These are phyloP conservation scores for Yamadazyma sp. DNA, from an alignment of 805 yeast species.

Conservation along the genomic window DNA sequence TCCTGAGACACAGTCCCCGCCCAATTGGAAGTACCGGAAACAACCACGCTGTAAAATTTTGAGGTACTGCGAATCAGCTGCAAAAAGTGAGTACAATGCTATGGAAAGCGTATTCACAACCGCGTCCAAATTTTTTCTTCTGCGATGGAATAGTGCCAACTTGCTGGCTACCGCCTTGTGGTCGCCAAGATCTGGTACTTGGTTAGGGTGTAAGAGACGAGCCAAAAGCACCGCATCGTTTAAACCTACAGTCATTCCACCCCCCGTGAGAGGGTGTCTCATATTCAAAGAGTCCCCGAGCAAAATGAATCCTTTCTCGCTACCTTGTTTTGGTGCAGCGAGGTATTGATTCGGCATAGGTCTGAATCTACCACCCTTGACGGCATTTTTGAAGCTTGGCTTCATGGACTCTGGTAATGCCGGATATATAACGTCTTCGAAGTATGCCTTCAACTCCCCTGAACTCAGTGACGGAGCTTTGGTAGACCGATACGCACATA, in stretches of 20 bases:
- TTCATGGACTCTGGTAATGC: conserved; percentile 61
- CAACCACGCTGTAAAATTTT: conserved; percentile 82
- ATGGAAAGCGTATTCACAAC: conserved; percentile 89
- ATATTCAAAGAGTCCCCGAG: conserved; percentile 94
- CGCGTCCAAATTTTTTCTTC: conserved; percentile 75
- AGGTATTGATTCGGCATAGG: conserved; percentile 94
- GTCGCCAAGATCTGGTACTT: conserved; percentile 57
- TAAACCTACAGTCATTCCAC: conserved; percentile 98
- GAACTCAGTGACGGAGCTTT: conserved; percentile 66
- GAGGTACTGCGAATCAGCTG: conserved; percentile 73
- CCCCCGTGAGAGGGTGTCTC: conserved; percentile 98
- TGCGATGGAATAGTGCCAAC: conserved; percentile 66
- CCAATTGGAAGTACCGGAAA: conserved; percentile 77
- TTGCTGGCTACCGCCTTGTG: conserved; percentile 55
- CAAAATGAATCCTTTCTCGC: conserved; percentile 68
- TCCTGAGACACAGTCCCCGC: conserved; percentile 74
- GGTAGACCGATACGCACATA: conserved; percentile 79
- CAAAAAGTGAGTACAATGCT: conserved; percentile 86
- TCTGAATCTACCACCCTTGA: conserved; percentile 55
- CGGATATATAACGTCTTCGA: conserved; percentile 61
- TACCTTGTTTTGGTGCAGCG: conserved; percentile 68
- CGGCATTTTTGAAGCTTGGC: conserved; percentile 69
- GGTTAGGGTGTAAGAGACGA: conserved; percentile 55
- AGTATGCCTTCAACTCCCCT: conserved; percentile 60
- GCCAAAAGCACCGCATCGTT: conserved; percentile 77